Percentiles rank a stretch among this genome's conserved stretches.
Evolutionary conservation across 2,329 filamentous ascomycete genomes (phyloP).

Genomic region (Aspergillus aculeatinus): DNA sequence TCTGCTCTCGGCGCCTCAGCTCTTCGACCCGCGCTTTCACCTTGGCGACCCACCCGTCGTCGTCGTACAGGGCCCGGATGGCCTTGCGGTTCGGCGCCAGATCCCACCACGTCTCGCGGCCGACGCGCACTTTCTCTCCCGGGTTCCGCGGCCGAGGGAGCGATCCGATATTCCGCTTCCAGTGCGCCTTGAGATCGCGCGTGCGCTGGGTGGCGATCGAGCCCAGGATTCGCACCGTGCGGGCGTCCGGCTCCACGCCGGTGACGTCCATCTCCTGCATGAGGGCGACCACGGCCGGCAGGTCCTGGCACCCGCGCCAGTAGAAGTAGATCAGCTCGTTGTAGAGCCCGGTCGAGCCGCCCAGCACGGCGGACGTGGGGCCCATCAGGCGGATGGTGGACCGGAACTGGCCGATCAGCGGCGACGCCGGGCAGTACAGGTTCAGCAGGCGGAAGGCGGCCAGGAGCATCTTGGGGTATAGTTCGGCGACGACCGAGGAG

Average conservation of each 20-base stretch:
- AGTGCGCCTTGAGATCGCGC: slow-evolving; percentile 21
- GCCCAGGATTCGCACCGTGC: slow-evolving; percentile 34
- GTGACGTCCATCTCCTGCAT: slow-evolving; percentile 47
- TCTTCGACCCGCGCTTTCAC: slow-evolving; percentile 18
- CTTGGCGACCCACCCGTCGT: slow-evolving; percentile 29
- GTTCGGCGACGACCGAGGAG: slow-evolving; percentile 32
- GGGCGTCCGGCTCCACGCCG: slow-evolving; percentile 38
- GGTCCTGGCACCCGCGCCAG: slow-evolving; percentile 44
- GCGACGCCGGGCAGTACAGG: slow-evolving; percentile 42
- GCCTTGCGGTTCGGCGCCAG: slow-evolving; percentile 32
- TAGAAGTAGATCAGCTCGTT: slow-evolving; percentile 46
- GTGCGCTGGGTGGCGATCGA: slow-evolving; percentile 30
- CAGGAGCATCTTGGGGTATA: slow-evolving; percentile 45
- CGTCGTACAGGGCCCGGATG: slow-evolving; percentile 25
- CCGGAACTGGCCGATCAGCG: slow-evolving; percentile 41
- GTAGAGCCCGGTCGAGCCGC: slow-evolving; percentile 42
- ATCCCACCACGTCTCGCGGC: slow-evolving; percentile 32
- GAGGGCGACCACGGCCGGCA: slow-evolving; percentile 40
- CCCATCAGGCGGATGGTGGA: slow-evolving; percentile 43
- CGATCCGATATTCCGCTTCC: slow-evolving; percentile 5
- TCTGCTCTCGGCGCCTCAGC: neutral
- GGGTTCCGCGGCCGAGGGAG: neutral
- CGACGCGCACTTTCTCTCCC: neutral
- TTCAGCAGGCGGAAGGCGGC: slow-evolving; percentile 42
- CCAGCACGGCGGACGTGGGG: slow-evolving; percentile 44